Percentiles rank a stretch among this genome's conserved stretches.
phyloP scores from a whole-genome alignment of 2,329 filamentous ascomycete species.

The Elsinoe australis region DNA sequence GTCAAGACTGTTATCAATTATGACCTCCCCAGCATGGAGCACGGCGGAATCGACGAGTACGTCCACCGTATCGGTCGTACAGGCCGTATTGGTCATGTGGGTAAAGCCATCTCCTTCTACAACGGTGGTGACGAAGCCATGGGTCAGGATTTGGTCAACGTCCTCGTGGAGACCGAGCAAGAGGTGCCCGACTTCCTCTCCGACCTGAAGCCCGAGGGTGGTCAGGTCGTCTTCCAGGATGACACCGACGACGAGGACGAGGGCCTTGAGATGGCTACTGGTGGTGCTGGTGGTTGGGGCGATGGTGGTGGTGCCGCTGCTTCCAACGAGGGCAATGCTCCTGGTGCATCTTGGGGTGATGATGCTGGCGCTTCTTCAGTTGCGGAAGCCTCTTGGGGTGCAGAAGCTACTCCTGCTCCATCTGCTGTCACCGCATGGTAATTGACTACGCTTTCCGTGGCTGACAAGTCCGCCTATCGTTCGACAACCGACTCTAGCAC shows the following conservation, averaged over 20 bases:
- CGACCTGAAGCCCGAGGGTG: slow-evolving; percentile 52
- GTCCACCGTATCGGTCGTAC: slow-evolving; percentile 93
- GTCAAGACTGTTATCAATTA: slow-evolving; percentile 92
- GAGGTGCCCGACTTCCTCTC: slow-evolving; percentile 74
- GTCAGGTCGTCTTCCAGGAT: slow-evolving; percentile 45
- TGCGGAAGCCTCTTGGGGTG: background rate
- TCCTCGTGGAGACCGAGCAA: slow-evolving; percentile 72
- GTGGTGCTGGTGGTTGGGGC: slow-evolving; percentile 21
- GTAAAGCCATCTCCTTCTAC: slow-evolving; percentile 83
- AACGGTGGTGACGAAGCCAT: slow-evolving; percentile 68
- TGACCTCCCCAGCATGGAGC: slow-evolving; percentile 64
- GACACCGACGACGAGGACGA: slow-evolving; percentile 42
- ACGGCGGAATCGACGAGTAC: slow-evolving; percentile 91
- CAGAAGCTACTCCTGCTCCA: background rate
- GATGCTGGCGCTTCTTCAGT: background rate
- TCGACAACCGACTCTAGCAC: too few relatives aligned
- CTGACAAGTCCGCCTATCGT: too few relatives aligned
- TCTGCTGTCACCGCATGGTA: slow-evolving; percentile 7
- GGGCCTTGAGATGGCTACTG: slow-evolving; percentile 18
- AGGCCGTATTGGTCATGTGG: slow-evolving; percentile 81
- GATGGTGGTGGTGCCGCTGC: slow-evolving; percentile 17
- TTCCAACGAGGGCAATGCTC: too few relatives aligned
- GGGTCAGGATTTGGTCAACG: slow-evolving; percentile 66
- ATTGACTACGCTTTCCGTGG: too few relatives aligned
- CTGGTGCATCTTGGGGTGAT: slow-evolving; percentile 22